Conservation (phyloP, 257 asterid species). For the Ocimum tenuiflorum region DNA sequence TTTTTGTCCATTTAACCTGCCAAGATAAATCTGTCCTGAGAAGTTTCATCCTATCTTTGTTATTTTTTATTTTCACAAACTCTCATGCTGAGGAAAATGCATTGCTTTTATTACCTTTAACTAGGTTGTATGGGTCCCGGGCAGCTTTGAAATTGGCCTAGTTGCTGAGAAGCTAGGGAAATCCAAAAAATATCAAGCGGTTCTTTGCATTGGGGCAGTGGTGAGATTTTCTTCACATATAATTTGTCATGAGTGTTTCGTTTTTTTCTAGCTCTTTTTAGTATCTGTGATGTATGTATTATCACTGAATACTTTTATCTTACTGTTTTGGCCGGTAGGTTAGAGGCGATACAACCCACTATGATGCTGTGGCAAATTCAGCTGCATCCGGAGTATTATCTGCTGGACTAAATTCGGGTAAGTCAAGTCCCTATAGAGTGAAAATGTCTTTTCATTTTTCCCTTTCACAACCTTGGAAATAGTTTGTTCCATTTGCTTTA, state of each 20-base stretch:
- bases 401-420: slow-evolving; percentile 83
- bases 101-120: slow-evolving; percentile 4
- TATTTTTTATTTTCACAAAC: neutral
- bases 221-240: slow-evolving; percentile 51
- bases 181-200: slow-evolving; percentile 65
- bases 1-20: neutral
- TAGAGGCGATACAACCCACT: slow-evolving; percentile 89
- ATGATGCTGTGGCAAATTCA: slow-evolving; percentile 92
- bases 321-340: slow-evolving; percentile 40
- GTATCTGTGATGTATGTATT: neutral
- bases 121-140: slow-evolving; percentile 97
- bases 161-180: slow-evolving; percentile 82
- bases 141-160: slow-evolving; percentile 78
- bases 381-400: slow-evolving; percentile 91
- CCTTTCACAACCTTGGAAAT: neutral
- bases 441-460: neutral
- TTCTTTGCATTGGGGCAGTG: slow-evolving; percentile 93
- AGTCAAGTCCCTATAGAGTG: neutral
- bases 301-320: neutral
- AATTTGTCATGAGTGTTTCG: too few species aligned
- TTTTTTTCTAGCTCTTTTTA: slow-evolving; percentile 9
- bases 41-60: neutral
- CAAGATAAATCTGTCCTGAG: neutral
- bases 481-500: neutral
- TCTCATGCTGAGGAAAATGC: neutral